Base-by-base conservation (phyloP, 2,329 filamentous ascomycete species). In the Ascochyta fabae region DNA sequence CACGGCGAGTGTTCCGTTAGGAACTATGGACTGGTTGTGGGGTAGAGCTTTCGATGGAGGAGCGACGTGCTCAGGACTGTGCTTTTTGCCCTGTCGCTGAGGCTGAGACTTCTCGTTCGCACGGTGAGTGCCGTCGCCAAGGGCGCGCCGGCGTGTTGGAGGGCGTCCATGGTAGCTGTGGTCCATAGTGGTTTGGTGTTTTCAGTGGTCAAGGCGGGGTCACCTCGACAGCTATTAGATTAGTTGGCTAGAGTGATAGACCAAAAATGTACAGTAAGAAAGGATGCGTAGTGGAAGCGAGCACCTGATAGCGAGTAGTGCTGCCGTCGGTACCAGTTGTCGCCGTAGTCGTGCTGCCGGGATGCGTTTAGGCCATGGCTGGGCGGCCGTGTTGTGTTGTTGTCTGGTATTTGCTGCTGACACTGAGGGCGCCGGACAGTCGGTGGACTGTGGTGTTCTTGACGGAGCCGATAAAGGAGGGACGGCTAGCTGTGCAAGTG, bases 1-100 rank as follows among this genome's bases (percentile, higher is more conserved):
- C 10, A 80, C 71, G 4, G 74, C 64, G 31, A 80, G 72, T 1
- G 75, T 76, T 42, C 78, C 76, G 64, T 81, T 79, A 12, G 76
- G 69, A 10, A 76, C 72, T 35, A 80, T 65, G 2, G 77, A 79
- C 66, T 80, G 76, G 53, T 80, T 79, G 69, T 78, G 78, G 1
- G 79, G 77, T 3, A 75, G 60, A n/a, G 44, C 47, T 22, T 56
- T 52, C 2, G 67, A 57, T 16, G 63, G 62, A 16, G 68, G 62
- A n/a, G 60, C 58, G 29, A 49, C 36, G 34, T 53, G 42, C 16
- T 62, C 59, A 16, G 53, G 46, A 52, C 49, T 59, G 16, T 56
- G 53, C 57, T 73, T 70, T 29, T 65, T 64, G n/a, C 53, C 53
- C 6, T 42, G 60, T 6, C 56, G 61, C 33, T 59, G 68, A 15